A percentile compares a stretch with the other conserved stretches of the same genome.
These are phyloP conservation scores for Baudoinia panamericana DNA, from an alignment of 495 filamentous ascomycete genomes.

Conservation along the genomic window DNA sequence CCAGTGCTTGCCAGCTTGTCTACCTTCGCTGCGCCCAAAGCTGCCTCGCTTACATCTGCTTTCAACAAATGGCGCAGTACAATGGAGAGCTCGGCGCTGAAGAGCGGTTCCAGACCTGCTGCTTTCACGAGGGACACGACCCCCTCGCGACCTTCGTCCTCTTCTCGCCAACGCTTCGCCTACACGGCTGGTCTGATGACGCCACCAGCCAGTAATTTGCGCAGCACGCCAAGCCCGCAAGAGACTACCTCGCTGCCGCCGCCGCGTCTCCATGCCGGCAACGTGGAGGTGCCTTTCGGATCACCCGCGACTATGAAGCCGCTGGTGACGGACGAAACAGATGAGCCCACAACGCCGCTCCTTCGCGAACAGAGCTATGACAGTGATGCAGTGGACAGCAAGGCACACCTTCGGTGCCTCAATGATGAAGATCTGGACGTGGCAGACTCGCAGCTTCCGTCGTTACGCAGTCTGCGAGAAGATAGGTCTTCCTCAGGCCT, in stretches of 20 bases:
- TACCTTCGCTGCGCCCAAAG: constrained; percentile 59
- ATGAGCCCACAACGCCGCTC: constrained; percentile 55
- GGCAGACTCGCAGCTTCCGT: constrained; percentile 11
- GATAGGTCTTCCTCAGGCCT: not conserved
- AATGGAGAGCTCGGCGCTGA: constrained; percentile 24
- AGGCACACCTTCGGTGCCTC: constrained; percentile 5
- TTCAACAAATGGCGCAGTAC: constrained; percentile 56
- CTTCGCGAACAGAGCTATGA: constrained; percentile 29
- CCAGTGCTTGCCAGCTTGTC: constrained; percentile 40
- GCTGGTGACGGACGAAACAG: not conserved
- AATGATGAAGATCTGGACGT: constrained; percentile 19
- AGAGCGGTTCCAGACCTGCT: constrained; percentile 1
- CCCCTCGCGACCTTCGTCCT: constrained; percentile 1
- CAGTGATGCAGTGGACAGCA: constrained; percentile 27
- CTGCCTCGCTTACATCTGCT: constrained; percentile 68
- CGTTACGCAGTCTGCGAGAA: constrained; percentile 14
- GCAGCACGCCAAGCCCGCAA: constrained; percentile 37
- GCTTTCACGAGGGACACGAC: constrained; percentile 1
- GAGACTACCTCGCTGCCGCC: constrained; percentile 11
- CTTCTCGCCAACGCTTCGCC: constrained; percentile 27
- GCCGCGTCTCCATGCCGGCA: constrained; percentile 11
- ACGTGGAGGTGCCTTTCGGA: not conserved
- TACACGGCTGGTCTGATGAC: constrained; percentile 71
- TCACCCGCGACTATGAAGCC: not conserved
- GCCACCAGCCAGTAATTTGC: constrained; percentile 57